Percentiles rank a stretch among this genome's conserved stretches.
Conservation (phyloP, 768 basidiomycete species). For the Russula dissimulans region DNA sequence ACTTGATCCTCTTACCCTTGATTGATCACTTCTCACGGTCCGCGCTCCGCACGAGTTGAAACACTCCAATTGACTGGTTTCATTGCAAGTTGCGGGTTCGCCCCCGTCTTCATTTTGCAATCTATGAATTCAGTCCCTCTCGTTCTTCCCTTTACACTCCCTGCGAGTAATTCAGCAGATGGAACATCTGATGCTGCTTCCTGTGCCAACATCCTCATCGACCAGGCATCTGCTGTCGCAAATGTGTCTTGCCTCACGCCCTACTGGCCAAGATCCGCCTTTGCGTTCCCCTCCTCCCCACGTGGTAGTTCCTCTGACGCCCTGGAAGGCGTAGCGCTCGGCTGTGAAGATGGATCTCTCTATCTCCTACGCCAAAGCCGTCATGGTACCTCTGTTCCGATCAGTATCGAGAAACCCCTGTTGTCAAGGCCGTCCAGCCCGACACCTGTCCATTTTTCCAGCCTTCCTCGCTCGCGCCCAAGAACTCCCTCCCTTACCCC, state of each 20-base stretch:
- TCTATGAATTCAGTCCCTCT: conserved; percentile 15
- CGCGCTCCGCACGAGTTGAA: neutral
- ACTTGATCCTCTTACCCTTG: neutral
- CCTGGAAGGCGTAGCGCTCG: conserved; percentile 25
- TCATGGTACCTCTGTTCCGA: neutral
- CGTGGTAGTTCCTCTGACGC: conserved; percentile 7
- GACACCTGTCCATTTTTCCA: neutral
- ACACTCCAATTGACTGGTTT: too few species aligned
- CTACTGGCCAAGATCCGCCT: neutral
- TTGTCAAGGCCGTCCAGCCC: conserved; percentile 5
- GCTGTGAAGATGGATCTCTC: conserved; percentile 32
- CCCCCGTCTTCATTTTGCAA: neutral
- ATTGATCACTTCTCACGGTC: neutral
- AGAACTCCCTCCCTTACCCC: conserved; percentile 28
- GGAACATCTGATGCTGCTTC: neutral
- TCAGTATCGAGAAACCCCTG: conserved; percentile 7
- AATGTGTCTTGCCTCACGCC: conserved; percentile 2
- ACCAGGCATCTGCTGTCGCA: conserved; percentile 2
- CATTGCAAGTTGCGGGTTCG: neutral
- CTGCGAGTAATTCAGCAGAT: neutral
- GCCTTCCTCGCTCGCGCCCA: conserved; percentile 14
- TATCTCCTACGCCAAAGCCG: conserved; percentile 25
- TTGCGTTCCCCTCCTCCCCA: neutral
- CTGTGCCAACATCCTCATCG: neutral
- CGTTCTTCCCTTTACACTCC: conserved; percentile 7